These are phyloP conservation scores for Pseudocercospora pini-densiflorae DNA, from an alignment of 2,329 filamentous ascomycete genomes.

Conservation along the genomic window DNA sequence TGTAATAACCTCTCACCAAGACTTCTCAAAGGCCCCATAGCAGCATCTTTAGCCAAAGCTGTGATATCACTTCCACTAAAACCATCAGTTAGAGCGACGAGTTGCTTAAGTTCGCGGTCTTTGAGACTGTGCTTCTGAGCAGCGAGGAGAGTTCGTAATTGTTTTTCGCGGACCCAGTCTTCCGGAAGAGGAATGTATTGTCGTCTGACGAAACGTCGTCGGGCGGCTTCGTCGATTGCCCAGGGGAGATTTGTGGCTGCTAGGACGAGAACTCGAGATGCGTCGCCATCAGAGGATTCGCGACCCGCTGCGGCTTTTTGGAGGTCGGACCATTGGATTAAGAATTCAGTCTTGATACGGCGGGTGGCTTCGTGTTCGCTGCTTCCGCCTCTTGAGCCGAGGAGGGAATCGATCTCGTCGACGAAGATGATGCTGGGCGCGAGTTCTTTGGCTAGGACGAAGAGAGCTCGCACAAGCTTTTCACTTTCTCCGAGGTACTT, in stretches of 20 bases:
- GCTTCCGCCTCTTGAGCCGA: slow-evolving; percentile 80
- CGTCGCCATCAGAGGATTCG: slow-evolving; percentile 73
- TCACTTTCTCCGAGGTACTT: slow-evolving; percentile 97
- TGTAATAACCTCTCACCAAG: slow-evolving; percentile 86
- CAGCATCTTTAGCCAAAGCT: slow-evolving; percentile 93
- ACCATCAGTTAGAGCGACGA: slow-evolving; percentile 87
- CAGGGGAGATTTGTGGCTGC: slow-evolving; percentile 96
- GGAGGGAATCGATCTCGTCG: slow-evolving; percentile 93
- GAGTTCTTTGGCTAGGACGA: slow-evolving; percentile 83
- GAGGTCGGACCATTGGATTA: slow-evolving; percentile 96
- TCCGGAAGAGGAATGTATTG: slow-evolving; percentile 97
- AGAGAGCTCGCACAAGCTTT: slow-evolving; percentile 91
- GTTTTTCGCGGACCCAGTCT: slow-evolving; percentile 75
- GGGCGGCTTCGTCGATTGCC: slow-evolving; percentile 95
- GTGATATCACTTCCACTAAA: slow-evolving; percentile 98
- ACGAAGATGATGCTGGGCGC: slow-evolving; percentile 98
- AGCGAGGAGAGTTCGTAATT: slow-evolving; percentile 77
- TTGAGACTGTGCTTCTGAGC: slow-evolving; percentile 84
- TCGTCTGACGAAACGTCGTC: slow-evolving; percentile 85
- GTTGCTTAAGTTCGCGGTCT: slow-evolving; percentile 69
- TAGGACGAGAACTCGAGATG: slow-evolving; percentile 86
- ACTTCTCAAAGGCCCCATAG: slow-evolving; percentile 92
- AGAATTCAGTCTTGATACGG: slow-evolving; percentile 94
- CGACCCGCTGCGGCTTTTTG: slow-evolving; percentile 89
- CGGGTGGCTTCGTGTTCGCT: slow-evolving; percentile 92